These are phyloP conservation scores for Nemania sp. DNA, from an alignment of 2,329 filamentous ascomycete genomes.

Conservation along the genomic window DNA sequence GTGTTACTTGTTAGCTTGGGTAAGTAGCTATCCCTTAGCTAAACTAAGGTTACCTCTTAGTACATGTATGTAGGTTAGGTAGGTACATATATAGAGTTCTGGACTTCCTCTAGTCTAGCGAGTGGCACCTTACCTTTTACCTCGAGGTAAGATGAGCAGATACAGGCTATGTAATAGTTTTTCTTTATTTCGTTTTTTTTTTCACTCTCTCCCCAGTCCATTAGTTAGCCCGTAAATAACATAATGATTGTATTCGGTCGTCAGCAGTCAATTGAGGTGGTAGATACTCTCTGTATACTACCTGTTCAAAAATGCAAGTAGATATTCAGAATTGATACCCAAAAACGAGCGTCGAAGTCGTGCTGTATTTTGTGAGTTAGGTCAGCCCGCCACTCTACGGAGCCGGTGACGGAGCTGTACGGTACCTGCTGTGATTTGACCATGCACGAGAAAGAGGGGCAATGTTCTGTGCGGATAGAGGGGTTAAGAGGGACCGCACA, in stretches of 20 bases:
- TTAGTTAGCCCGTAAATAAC: too few species aligned
- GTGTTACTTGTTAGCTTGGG: conserved; percentile 8
- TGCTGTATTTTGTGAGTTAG: not conserved
- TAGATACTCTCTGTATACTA: too few species aligned
- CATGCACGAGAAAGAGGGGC: conserved; percentile 1
- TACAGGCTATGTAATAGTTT: too few species aligned
- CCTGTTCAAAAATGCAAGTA: too few species aligned
- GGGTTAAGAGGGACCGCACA: conserved; percentile 1
- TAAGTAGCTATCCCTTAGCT: too few species aligned
- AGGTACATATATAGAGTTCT: not conserved
- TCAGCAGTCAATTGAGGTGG: too few species aligned
- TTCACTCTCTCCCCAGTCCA: not conserved
- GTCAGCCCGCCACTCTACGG: not conserved
- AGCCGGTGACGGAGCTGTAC: conserved; percentile 26
- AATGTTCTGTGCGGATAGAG: not conserved
- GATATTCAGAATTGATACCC: not conserved
- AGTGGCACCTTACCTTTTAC: not conserved
- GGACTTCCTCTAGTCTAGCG: not conserved
- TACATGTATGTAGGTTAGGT: too few species aligned
- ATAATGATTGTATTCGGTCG: too few species aligned
- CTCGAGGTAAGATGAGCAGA: too few species aligned
- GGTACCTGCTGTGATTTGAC: not conserved
- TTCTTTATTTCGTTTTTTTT: not conserved
- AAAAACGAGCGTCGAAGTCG: not conserved
- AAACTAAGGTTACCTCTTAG: too few species aligned